Evolutionary conservation across 2,329 filamentous ascomycete genomes (phyloP), one percentile per base, ranked within the genome.

Genomic region (Ophiocordyceps robertsii): DNA sequence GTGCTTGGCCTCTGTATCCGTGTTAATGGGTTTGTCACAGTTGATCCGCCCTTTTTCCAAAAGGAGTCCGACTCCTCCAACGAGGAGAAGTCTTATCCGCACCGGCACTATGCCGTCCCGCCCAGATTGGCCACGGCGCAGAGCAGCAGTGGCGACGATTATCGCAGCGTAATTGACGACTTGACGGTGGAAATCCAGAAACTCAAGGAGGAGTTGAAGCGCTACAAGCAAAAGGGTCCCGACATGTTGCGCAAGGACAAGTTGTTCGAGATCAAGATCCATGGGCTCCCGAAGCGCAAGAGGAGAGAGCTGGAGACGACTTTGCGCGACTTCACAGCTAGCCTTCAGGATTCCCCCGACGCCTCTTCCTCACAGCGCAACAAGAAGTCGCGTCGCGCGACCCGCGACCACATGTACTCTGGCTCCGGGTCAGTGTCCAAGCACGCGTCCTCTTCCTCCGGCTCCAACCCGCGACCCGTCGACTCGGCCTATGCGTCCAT

Each of bases 111-210:
- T 39, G 51, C 46, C 16, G 51, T 35, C 3, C 56, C 51, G 0
- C 49, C 62, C 0, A 59, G 58, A 8, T 59, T 60, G 4, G 52
- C 54, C 0, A 44, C 56, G 32, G 62, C 63, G 3, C 73, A 60
- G 17, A 75, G 63, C 54, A 84, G 76, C 54, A 81, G 79, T 40
- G 77, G 75, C 27, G 84, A 84, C 44, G 85, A 89, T 43, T 89
- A 79, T 46, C 72, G 86, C 38, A 82, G 82, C 49, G 84, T 94
- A 14, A 93, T 94, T 39, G 86, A 94, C 53, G 87, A 94, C 56
- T 61, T 94, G 45, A 94, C 86, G 0, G 68, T 94, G 24, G 82
- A 88, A 55, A 93, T 92, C 56, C 84, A 86, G 57, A 80, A 77
- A 41, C 59, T 93, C 46, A 88, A 81, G 62, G 78, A 82, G 50